phyloP scores from a whole-genome alignment of 495 filamentous ascomycete genomes.

The Penicillium desertorum region DNA sequence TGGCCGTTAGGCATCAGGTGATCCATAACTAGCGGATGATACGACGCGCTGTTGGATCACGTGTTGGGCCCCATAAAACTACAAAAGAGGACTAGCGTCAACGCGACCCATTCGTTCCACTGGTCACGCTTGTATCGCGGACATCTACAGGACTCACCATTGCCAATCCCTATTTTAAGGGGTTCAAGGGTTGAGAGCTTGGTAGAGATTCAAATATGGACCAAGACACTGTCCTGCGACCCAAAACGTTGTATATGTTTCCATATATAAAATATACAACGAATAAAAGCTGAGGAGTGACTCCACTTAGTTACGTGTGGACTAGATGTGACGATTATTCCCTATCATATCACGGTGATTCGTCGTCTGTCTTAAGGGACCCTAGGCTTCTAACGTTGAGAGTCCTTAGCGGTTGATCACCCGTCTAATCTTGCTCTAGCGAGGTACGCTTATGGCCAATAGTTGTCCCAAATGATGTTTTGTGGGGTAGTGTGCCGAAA shows the following conservation, averaged over 20 bases:
- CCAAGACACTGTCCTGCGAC: neutral
- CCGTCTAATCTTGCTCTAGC: neutral
- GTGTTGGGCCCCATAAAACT: neutral
- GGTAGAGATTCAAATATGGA: neutral
- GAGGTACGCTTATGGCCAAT: neutral
- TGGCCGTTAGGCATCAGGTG: constrained; percentile 15
- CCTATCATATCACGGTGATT: neutral
- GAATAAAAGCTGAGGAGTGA: no score
- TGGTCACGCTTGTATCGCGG: neutral
- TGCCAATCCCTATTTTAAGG: neutral
- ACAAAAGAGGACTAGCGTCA: neutral
- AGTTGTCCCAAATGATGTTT: neutral
- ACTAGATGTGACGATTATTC: neutral
- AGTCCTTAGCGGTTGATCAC: neutral
- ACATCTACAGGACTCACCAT: neutral
- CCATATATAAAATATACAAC: no score
- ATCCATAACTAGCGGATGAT: neutral
- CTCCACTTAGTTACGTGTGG: neutral
- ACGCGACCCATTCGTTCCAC: neutral
- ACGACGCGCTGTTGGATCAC: neutral
- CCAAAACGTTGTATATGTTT: no score
- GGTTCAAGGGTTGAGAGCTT: neutral
- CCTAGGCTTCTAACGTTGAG: neutral
- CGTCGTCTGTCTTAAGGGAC: no score
- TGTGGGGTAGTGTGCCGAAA: no score